Conservation (phyloP, 75 land plant species). For the Selaginella moellendorffii region DNA sequence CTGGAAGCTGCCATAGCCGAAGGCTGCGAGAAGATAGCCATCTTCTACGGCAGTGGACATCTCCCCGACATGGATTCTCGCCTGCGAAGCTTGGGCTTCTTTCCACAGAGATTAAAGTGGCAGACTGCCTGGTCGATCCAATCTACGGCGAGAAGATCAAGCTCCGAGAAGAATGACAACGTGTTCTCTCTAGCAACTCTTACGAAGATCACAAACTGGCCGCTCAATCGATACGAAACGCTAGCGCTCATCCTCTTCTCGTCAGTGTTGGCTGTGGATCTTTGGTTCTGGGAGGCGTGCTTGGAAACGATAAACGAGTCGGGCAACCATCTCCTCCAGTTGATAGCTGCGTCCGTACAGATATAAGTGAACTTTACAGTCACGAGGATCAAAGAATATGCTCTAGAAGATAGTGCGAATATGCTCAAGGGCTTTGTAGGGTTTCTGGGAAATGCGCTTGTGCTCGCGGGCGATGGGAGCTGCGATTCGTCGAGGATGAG, state of each 20-base stretch:
- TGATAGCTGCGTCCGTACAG: constrained; percentile 10
- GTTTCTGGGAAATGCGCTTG: too few species aligned
- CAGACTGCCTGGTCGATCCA: constrained; percentile 89
- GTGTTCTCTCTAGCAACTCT: too few species aligned
- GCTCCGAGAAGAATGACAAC: too few species aligned
- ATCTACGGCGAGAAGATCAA: too few species aligned
- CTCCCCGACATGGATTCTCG: constrained; percentile 87
- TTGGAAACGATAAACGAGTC: constrained; percentile 36
- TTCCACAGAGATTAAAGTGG: constrained; percentile 50
- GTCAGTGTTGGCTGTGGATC: constrained; percentile 63
- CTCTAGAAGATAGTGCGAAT: too few species aligned
- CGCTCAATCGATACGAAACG: constrained; percentile 77
- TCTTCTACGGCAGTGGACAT: constrained; percentile 90
- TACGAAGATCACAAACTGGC: constrained; percentile 74
- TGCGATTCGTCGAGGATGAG: too few species aligned
- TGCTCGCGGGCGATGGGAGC: too few species aligned
- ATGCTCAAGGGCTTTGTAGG: too few species aligned
- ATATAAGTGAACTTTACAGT: too few species aligned
- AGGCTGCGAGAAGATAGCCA: constrained; percentile 67
- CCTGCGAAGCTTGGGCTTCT: constrained; percentile 47
- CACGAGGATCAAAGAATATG: too few species aligned
- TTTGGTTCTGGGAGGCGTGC: constrained; percentile 92
- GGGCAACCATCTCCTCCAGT: constrained; percentile 17
- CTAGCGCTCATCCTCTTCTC: constrained; percentile 62
- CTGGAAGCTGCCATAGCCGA: constrained; percentile 44